Evolutionary conservation across 306 rosid genomes (phyloP).

Genomic region (Macrotyloma uniflorum): DNA sequence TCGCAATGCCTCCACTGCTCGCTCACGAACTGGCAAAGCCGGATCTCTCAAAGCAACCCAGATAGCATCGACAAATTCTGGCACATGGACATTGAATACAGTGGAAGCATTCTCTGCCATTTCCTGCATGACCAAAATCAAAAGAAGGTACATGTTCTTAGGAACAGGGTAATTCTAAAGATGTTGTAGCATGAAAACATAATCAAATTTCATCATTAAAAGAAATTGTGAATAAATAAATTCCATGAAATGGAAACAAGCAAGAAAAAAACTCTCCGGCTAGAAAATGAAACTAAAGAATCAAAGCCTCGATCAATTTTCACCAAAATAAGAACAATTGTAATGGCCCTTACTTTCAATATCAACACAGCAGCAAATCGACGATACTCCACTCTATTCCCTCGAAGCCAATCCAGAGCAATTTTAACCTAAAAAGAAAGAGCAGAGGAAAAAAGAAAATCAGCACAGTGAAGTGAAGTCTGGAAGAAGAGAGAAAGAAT

Average conservation of each 20-base stretch:
- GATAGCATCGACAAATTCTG: constrained; percentile 96
- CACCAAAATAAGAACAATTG: not conserved
- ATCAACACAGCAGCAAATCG: constrained; percentile 95
- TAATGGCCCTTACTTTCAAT: constrained; percentile 73
- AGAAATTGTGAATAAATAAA: not conserved
- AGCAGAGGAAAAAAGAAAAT: constrained; percentile 4
- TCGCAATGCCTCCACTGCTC: constrained; percentile 97
- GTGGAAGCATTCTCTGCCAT: constrained; percentile 99
- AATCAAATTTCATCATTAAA: not conserved
- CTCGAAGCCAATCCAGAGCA: constrained; percentile 91
- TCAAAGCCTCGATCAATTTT: constrained; percentile 1
- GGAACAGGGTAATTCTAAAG: constrained; percentile 1
- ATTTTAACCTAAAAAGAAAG: constrained; percentile 61
- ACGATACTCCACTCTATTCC: constrained; percentile 89
- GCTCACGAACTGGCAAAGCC: constrained; percentile 84
- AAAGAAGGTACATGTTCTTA: constrained; percentile 6
- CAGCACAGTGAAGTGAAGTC: constrained; percentile 22
- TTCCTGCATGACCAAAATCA: constrained; percentile 63
- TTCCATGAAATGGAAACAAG: not conserved
- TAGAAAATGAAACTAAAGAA: not conserved
- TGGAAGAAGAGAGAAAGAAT: not conserved
- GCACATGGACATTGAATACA: constrained; percentile 93
- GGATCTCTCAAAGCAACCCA: constrained; percentile 99
- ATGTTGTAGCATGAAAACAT: constrained; percentile 25
- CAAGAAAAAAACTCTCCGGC: not conserved